Evolutionary conservation across 495 filamentous ascomycete species (phyloP), one percentile per base, ranked within the genome.

Genomic region (Aspergillus olivimuriae): DNA sequence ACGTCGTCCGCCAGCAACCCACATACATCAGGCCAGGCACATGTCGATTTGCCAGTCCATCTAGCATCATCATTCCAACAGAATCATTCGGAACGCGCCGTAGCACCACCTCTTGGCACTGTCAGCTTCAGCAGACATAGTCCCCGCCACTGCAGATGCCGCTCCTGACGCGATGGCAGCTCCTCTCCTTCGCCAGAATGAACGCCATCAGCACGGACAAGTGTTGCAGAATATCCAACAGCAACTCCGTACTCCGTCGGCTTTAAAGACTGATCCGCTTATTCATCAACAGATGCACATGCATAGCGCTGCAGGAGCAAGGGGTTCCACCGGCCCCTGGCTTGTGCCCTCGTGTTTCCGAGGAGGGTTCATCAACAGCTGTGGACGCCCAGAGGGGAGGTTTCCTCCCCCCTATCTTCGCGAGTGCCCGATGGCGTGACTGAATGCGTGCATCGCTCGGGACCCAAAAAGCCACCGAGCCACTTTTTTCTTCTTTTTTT

Each of bases 21-120:
- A n/a, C n/a, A n/a, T n/a, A n/a, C n/a, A n/a, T n/a, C n/a, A n/a
- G n/a, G n/a, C n/a, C n/a, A n/a, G n/a, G n/a, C n/a, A n/a, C 60
- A 53, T 88, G 89, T 37, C 81, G 74, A 51, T 89, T 91, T 3
- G 86, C 78, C 14, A 85, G 49, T 0, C 86, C 86, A 60, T 89
- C 86, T 16, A 86, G 49, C 48, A 70, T 69, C 53, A 82, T 80
- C 7, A 91, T 23, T 58, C 89, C 86, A 76, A 84, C 89, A 52
- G 86, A 80, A 18, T 73, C 72, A 12, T 58, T 67, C 39, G 66
- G 70, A 36, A 86, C 72, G 43, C 76, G 77, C 15, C 86, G 66
- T 19, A 91, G 62, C 4, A 86, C 72, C 5, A 75, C 68, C 61
- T 89, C 86, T 15, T 82, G 76, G 54, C 89, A 89, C 57, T 89